phyloP scores from a whole-genome alignment of 768 basidiomycete genomes.

The Leccinellum rugosiceps region DNA sequence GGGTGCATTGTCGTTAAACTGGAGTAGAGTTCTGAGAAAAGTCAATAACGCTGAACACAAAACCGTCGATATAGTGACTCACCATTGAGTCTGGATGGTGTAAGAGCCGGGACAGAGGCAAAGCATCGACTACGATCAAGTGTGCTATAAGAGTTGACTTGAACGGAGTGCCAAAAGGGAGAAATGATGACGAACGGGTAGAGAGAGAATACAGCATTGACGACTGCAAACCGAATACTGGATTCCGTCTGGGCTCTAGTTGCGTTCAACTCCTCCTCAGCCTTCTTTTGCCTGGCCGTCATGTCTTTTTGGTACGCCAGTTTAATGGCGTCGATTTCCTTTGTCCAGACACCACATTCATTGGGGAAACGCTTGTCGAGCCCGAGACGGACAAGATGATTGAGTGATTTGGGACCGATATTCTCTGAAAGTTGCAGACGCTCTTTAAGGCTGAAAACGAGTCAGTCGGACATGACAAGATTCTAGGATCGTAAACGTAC shows the following conservation, averaged over 20 bases:
- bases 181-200: conserved; percentile 17
- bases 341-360: conserved; percentile 24
- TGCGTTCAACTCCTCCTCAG: conserved; percentile 8
- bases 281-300: conserved; percentile 9
- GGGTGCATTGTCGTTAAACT: conserved; percentile 16
- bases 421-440: conserved; percentile 24
- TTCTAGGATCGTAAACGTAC: conserved; percentile 18
- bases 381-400: conserved; percentile 29
- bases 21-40: conserved; percentile 15
- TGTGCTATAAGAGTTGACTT: conserved; percentile 5
- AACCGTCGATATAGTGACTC: neutral
- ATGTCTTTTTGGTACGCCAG: neutral
- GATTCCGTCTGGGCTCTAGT: conserved; percentile 16
- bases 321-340: conserved; percentile 11
- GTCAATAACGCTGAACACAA: neutral
- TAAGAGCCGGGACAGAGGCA: conserved; percentile 10
- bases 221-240: conserved; percentile 21
- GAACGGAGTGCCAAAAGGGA: neutral
- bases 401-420: conserved; percentile 24
- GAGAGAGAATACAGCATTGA: conserved; percentile 26
- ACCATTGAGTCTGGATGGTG: conserved; percentile 9
- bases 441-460: conserved; percentile 21
- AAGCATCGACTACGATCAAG: conserved; percentile 20
- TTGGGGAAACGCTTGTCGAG: conserved; percentile 30
- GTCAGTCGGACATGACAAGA: neutral